Conservation (phyloP, 78 protist species). For the Tieghemostelium lacteum region DNA sequence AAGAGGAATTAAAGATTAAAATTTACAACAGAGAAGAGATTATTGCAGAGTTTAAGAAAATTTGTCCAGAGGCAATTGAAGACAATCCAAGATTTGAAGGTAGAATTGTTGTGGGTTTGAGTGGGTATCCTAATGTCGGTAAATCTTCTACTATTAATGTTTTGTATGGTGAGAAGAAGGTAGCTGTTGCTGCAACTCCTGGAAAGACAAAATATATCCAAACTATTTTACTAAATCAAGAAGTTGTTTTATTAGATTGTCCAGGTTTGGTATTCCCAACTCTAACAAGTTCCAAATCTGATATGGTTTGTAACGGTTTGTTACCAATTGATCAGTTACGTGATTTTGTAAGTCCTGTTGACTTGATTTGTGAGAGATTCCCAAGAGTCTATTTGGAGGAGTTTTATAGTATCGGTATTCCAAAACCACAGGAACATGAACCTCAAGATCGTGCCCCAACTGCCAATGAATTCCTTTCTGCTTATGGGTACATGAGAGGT, state of each 20-base stretch:
- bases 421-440: constrained; percentile 73
- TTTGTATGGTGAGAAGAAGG: constrained; percentile 90
- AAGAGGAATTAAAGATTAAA: constrained; percentile 38
- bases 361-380: constrained; percentile 70
- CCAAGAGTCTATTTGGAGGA: constrained; percentile 82
- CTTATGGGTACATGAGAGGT: constrained; percentile 77
- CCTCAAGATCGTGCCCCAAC: constrained; percentile 72
- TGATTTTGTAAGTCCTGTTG: constrained; percentile 77
- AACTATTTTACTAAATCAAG: constrained; percentile 89
- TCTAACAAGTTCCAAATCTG: constrained; percentile 87
- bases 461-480: constrained; percentile 64
- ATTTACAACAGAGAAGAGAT: constrained; percentile 66
- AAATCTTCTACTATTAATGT: constrained; percentile 97
- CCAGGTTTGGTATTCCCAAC: constrained; percentile 99
- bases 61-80: constrained; percentile 31
- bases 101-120: constrained; percentile 87
- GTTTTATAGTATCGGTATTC: constrained; percentile 60
- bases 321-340: constrained; percentile 95
- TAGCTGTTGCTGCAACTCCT: constrained; percentile 96
- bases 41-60: constrained; percentile 13
- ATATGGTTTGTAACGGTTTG: constrained; percentile 94
- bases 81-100: constrained; percentile 47
- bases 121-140: constrained; percentile 99
- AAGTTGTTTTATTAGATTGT: constrained; percentile 94
- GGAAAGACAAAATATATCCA: constrained; percentile 99